Conservation (phyloP, 768 basidiomycete species). For the Boletus rufocinnamomeus region DNA sequence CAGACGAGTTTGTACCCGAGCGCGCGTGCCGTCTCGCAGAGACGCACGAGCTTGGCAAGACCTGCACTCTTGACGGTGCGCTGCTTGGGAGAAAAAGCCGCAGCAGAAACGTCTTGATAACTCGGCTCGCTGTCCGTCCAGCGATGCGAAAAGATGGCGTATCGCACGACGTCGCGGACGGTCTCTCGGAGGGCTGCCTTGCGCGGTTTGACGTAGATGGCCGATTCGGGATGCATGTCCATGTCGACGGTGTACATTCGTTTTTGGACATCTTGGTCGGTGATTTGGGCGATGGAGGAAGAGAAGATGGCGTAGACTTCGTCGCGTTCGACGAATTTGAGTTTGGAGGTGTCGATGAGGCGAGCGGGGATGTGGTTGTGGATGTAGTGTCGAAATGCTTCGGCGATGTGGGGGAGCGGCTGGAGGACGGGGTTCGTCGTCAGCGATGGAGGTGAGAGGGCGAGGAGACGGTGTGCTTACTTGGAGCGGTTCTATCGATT, state of each 20-base stretch:
- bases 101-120: constrained; percentile 19
- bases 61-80: constrained; percentile 6
- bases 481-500: constrained; percentile 1
- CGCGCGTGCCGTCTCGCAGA: constrained; percentile 25
- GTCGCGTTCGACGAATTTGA: constrained; percentile 27
- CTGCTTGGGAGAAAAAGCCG: neutral
- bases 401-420: constrained; percentile 5
- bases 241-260: neutral
- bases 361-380: constrained; percentile 30
- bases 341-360: constrained; percentile 24
- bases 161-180: constrained; percentile 21
- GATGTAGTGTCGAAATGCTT: constrained; percentile 25
- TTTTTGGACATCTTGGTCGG: constrained; percentile 17
- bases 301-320: constrained; percentile 23
- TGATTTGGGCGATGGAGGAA: constrained; percentile 18
- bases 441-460: neutral
- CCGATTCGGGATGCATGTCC: constrained; percentile 13
- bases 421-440: neutral
- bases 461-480: neutral
- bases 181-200: constrained; percentile 19
- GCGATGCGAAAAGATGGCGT: constrained; percentile 31
- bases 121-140: constrained; percentile 27
- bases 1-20: constrained; percentile 27
- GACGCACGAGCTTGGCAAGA: constrained; percentile 18
- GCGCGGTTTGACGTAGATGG: constrained; percentile 16